Percentiles rank a stretch among this genome's conserved stretches.
These are phyloP conservation scores for Boletus bicolor DNA, from an alignment of 768 basidiomycete genomes.

Conservation along the genomic window DNA sequence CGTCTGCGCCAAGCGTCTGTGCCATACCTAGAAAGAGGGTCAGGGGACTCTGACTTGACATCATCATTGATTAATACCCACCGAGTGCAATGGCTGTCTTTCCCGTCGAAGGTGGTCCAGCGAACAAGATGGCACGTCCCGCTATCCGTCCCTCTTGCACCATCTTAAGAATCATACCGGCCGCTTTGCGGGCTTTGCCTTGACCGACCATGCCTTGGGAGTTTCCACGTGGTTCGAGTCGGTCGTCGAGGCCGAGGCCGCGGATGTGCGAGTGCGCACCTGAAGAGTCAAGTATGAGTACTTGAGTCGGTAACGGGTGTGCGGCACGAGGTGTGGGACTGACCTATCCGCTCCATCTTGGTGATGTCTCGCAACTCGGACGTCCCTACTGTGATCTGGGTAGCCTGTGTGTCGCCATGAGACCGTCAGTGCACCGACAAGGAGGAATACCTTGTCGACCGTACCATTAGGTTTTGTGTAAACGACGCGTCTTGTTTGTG, in stretches of 20 bases:
- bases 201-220: slow-evolving; percentile 98
- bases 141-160: slow-evolving; percentile 95
- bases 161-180: slow-evolving; percentile 97
- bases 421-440: slow-evolving; percentile 1
- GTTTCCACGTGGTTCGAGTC: slow-evolving; percentile 84
- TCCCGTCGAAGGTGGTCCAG: slow-evolving; percentile 94
- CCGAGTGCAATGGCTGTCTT: slow-evolving; percentile 99
- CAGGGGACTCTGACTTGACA: neutral
- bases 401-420: slow-evolving; percentile 39
- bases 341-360: slow-evolving; percentile 92
- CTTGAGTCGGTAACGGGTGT: too few relatives aligned
- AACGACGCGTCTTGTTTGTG: slow-evolving; percentile 33
- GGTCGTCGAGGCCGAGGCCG: slow-evolving; percentile 89
- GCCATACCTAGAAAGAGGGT: slow-evolving; percentile 72
- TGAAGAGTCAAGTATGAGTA: slow-evolving; percentile 27
- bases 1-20: slow-evolving; percentile 88
- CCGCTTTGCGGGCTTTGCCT: slow-evolving; percentile 92
- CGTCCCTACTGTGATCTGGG: slow-evolving; percentile 74
- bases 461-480: slow-evolving; percentile 28
- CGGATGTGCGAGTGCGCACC: slow-evolving; percentile 94
- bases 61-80: slow-evolving; percentile 31
- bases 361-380: slow-evolving; percentile 83
- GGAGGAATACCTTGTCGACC: neutral
- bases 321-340: slow-evolving; percentile 3
- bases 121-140: slow-evolving; percentile 94